Percentiles rank a stretch among this genome's conserved stretches.
Conservation (phyloP, 1,139 yeast species). For the Torulaspora pretoriensis region DNA sequence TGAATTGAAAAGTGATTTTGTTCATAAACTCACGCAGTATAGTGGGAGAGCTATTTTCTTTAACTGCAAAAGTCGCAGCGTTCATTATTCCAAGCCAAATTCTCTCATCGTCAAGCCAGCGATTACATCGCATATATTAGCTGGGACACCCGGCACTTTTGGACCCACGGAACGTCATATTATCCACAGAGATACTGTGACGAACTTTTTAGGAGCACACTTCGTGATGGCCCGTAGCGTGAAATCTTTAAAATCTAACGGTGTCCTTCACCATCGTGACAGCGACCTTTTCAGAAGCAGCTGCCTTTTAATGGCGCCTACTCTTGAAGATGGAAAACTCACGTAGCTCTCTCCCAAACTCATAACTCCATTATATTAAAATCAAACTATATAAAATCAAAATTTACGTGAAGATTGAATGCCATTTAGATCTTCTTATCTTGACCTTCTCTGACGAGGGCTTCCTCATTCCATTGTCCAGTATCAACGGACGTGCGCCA, state of each 20-base stretch:
- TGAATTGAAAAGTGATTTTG: neutral
- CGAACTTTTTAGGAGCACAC: neutral
- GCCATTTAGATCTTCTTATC: constrained; percentile 18
- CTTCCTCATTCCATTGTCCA: constrained; percentile 18
- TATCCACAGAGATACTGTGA: neutral
- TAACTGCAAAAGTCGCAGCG: neutral
- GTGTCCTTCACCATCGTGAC: neutral
- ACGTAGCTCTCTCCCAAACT: neutral
- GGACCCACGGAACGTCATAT: neutral
- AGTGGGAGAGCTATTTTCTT: neutral
- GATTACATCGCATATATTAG: neutral
- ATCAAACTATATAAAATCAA: neutral
- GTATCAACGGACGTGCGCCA: constrained; percentile 21
- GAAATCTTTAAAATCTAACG: neutral
- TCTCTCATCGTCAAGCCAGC: neutral
- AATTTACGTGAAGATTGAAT: constrained; percentile 13
- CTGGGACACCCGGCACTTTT: neutral
- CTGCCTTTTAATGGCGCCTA: too few species aligned
- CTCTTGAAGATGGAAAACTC: too few species aligned
- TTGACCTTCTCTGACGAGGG: constrained; percentile 9
- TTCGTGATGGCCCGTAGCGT: neutral
- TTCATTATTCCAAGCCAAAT: too few species aligned
- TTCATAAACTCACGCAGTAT: neutral
- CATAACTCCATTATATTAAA: constrained; percentile 7
- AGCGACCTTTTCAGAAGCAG: too few species aligned